Evolutionary conservation across 768 basidiomycete species (phyloP), one percentile per base, ranked within the genome.

Genomic region (Termitomyces bulborhizus): DNA sequence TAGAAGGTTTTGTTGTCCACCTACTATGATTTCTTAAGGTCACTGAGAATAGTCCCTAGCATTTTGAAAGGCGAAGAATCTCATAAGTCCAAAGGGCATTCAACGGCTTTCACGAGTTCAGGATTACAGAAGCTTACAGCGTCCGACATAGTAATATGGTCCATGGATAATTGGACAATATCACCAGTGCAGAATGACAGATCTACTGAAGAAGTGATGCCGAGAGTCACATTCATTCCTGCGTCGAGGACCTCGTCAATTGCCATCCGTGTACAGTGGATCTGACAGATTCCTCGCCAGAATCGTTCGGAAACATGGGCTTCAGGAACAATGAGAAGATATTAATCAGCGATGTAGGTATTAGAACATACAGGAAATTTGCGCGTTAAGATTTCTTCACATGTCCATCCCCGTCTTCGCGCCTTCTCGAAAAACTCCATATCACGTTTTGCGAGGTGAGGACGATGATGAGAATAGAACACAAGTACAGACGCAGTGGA

Each of bases 241-340:
- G 7, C 27, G 26, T 9, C 26, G 24, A 37, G 5, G 31, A 29
- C 41, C 50, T 36, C 41, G 44, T 79, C 59, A 93, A 68, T 51
- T 71, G 75, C 90, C 90, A 94, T 2, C 93, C 93, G 63, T 93
- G 87, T 1, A 97, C 93, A 0, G 88, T 92, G 6, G 86, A 80
- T 24, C 93, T 77, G 7, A 93, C 76, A 6, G 78, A 77, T 59
- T 83, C 85, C 51, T 89, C 88, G 8, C 93, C 94, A 1, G 82
- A 71, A 71, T 97, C 94, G 4, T 93, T 83, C 0, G 86, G 87
- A 62, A 96, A 96, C 94, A 96, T 96, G 1, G 87, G 85, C 88
- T 92, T 24, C 36, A n/a, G 34, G 21, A 24, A 36, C 29, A 9
- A 36, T 27, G 3, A 13, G 26, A 32, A 39, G 24, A 40, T 24